Evolutionary conservation across 306 rosid genomes (phyloP).

Genomic region (Corylus heterophylla): DNA sequence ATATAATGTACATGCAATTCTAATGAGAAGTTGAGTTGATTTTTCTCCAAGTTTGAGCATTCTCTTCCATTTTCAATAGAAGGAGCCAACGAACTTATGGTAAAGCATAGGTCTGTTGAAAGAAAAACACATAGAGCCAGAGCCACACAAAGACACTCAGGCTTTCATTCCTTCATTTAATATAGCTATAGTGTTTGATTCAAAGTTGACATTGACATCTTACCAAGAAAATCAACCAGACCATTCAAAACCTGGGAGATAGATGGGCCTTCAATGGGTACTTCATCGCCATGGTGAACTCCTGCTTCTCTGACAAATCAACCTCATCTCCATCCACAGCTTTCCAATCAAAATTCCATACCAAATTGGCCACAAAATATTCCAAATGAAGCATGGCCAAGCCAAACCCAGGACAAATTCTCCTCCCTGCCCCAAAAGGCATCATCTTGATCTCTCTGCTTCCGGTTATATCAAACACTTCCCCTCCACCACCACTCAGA

Average conservation of each 20-base stretch:
- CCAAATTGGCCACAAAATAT: constrained; percentile 15
- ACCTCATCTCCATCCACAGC: constrained; percentile 16
- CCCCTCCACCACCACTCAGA: constrained; percentile 18
- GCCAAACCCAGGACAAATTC: background rate
- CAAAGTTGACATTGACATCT: too few species aligned
- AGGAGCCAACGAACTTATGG: too few species aligned
- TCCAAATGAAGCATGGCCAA: constrained; percentile 5
- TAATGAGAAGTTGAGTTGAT: too few species aligned
- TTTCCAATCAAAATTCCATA: constrained; percentile 18
- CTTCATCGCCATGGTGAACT: constrained; percentile 26
- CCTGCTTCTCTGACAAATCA: constrained; percentile 36
- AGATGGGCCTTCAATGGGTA: constrained; percentile 29
- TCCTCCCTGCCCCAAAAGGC: constrained; percentile 8
- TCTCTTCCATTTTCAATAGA: too few species aligned
- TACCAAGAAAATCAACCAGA: too few species aligned
- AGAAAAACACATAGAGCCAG: too few species aligned
- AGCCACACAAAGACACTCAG: too few species aligned
- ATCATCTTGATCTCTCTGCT: background rate
- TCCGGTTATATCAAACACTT: constrained; percentile 27
- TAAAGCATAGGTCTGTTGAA: too few species aligned
- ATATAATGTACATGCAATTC: too few species aligned
- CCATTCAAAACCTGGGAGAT: constrained; percentile 26
- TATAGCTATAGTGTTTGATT: too few species aligned
- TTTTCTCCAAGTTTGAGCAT: too few species aligned
- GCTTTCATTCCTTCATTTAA: too few species aligned